A percentile compares a stretch with the other conserved stretches of the same genome.
Conservation (phyloP, 2,329 filamentous ascomycete species). For the Talaromyces piceae region DNA sequence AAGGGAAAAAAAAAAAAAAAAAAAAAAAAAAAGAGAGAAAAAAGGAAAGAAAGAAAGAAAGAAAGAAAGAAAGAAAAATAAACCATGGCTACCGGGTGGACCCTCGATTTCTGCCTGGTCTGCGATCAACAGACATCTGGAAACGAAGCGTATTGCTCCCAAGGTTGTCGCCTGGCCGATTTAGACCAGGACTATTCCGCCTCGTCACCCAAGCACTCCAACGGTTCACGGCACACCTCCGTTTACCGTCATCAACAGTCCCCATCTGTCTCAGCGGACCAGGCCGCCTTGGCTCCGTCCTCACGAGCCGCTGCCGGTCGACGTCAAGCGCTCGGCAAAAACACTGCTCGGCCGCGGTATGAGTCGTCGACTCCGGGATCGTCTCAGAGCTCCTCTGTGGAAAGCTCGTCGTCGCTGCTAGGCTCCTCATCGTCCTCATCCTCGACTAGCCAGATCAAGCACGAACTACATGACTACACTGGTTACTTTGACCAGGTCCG, state of each 20-base stretch:
- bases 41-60: not conserved
- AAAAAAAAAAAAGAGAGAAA: too few relatives aligned
- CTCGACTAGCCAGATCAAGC: conserved; percentile 68
- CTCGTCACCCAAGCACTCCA: conserved; percentile 23
- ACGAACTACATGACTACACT: conserved; percentile 77
- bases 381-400: conserved; percentile 73
- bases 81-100: conserved; percentile 55
- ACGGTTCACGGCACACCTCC: not conserved
- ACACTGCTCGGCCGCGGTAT: not conserved
- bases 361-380: conserved; percentile 51
- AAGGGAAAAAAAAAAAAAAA: too few relatives aligned
- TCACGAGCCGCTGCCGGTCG: conserved; percentile 3
- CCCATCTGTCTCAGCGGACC: not conserved
- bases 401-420: conserved; percentile 51
- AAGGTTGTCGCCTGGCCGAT: conserved; percentile 81
- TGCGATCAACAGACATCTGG: conserved; percentile 84
- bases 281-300: not conserved
- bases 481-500: conserved; percentile 81
- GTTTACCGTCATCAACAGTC: not conserved
- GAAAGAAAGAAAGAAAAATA: too few relatives aligned
- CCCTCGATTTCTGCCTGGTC: conserved; percentile 85
- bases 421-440: conserved; percentile 16
- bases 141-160: conserved; percentile 74
- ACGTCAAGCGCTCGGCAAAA: conserved; percentile 20
- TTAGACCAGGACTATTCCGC: conserved; percentile 62